Evolutionary conservation across 306 rosid genomes (phyloP).

Genomic region (Cicer bijugum): DNA sequence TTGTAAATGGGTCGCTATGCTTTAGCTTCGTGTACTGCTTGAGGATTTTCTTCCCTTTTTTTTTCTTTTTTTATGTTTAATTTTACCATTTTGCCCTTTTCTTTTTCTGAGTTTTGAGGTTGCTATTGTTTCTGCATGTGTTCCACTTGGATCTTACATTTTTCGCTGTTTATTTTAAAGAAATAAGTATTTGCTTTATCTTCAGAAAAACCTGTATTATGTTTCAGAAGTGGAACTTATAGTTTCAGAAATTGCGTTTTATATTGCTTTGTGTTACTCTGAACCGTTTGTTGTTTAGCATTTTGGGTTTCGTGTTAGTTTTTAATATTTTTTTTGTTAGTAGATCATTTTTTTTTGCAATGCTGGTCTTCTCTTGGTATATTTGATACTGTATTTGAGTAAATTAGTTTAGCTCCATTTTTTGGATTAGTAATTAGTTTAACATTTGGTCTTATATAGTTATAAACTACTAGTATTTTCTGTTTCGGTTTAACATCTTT

Average conservation of each 20-base stretch:
- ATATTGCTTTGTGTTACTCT: not conserved
- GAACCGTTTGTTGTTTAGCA: not conserved
- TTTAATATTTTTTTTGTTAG: not conserved
- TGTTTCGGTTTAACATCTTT: not conserved
- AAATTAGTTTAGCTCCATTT: not conserved
- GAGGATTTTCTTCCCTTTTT: not conserved
- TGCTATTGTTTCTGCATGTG: conserved; percentile 1
- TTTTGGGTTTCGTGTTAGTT: not conserved
- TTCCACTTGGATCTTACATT: not conserved
- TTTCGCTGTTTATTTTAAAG: not conserved
- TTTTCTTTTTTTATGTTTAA: not conserved
- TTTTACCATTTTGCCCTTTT: not conserved
- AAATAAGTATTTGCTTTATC: not conserved
- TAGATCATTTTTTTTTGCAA: not conserved
- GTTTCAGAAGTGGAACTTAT: not conserved
- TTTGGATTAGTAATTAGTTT: not conserved
- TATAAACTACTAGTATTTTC: not conserved
- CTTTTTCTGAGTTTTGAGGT: not conserved
- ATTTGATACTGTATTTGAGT: not conserved
- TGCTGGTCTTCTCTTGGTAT: not conserved
- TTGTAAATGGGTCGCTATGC: not conserved
- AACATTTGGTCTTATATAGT: not conserved
- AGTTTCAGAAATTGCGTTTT: not conserved
- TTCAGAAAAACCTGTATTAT: not conserved
- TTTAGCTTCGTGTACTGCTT: not conserved